Evolutionary conservation across 1,139 yeast species (phyloP).

Genomic region (Entelexis paramagnoliae): DNA sequence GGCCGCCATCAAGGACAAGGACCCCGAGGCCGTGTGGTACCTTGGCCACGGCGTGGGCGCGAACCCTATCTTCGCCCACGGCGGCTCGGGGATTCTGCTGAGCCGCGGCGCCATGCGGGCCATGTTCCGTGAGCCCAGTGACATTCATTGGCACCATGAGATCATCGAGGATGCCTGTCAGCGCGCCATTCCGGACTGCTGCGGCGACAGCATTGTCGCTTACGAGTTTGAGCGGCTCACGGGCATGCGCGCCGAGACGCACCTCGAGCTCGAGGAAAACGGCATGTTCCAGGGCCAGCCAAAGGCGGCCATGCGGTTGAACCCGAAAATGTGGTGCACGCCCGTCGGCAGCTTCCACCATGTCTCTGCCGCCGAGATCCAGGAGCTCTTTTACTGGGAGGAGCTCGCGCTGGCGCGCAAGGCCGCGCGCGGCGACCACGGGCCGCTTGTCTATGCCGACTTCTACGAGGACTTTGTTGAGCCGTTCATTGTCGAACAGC

Average conservation of each 20-base stretch:
- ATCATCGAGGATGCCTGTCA: constrained; percentile 7
- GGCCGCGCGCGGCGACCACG: constrained; percentile 17
- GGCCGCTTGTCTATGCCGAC: constrained; percentile 26
- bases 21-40: constrained; percentile 12
- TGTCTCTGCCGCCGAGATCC: constrained; percentile 29
- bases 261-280: constrained; percentile 14
- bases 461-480: constrained; percentile 30
- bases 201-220: constrained; percentile 28
- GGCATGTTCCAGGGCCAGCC: constrained; percentile 29
- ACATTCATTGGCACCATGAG: not conserved
- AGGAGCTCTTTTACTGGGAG: constrained; percentile 32
- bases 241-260: constrained; percentile 2
- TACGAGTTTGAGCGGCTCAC: constrained; percentile 19
- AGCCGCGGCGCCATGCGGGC: constrained; percentile 26
- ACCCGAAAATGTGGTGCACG: constrained; percentile 29
- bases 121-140: constrained; percentile 22
- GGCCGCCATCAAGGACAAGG: constrained; percentile 5
- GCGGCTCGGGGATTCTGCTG: constrained; percentile 33
- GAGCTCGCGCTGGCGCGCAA: not conserved
- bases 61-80: constrained; percentile 31
- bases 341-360: constrained; percentile 33
- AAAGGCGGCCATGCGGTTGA: constrained; percentile 21
- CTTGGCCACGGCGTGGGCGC: constrained; percentile 16
- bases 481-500: not conserved
- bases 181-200: constrained; percentile 22